phyloP scores from a whole-genome alignment of 2,329 filamentous ascomycete species.

The Diaporthe velutina region DNA sequence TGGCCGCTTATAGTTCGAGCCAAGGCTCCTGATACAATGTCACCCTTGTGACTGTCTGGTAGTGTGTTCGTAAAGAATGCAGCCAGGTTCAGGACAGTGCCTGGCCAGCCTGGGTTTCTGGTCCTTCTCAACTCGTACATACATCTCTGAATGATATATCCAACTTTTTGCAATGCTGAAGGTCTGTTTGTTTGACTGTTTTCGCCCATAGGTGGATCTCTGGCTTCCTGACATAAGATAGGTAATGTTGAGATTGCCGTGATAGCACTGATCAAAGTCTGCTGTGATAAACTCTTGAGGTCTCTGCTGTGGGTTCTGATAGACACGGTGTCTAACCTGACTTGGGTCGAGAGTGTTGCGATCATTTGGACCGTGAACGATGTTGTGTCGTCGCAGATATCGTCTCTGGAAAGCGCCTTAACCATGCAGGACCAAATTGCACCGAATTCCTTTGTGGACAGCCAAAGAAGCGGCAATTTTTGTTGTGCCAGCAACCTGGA shows the following conservation, averaged over 20 bases:
- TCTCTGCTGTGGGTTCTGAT: conserved; percentile 33
- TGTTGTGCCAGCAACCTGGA: conserved; percentile 51
- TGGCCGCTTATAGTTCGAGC: conserved; percentile 1
- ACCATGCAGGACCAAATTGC: conserved; percentile 56
- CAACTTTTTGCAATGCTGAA: conserved; percentile 39
- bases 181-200: conserved; percentile 27
- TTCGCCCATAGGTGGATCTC: not conserved
- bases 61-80: conserved; percentile 32
- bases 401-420: conserved; percentile 50
- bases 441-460: conserved; percentile 57
- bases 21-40: conserved; percentile 13
- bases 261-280: conserved; percentile 57
- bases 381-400: conserved; percentile 50
- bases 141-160: conserved; percentile 46
- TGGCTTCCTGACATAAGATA: conserved; percentile 45
- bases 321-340: not conserved
- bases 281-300: conserved; percentile 45
- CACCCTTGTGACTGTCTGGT: not conserved
- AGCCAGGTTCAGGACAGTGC: conserved; percentile 33
- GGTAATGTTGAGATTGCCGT: conserved; percentile 55
- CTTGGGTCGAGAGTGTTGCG: conserved; percentile 46
- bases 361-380: conserved; percentile 53
- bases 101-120: conserved; percentile 35
- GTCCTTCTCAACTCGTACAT: conserved; percentile 34
- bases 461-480: conserved; percentile 57